Evolutionary conservation across 2,329 filamentous ascomycete species (phyloP).

Genomic region (Tothia fuscella): DNA sequence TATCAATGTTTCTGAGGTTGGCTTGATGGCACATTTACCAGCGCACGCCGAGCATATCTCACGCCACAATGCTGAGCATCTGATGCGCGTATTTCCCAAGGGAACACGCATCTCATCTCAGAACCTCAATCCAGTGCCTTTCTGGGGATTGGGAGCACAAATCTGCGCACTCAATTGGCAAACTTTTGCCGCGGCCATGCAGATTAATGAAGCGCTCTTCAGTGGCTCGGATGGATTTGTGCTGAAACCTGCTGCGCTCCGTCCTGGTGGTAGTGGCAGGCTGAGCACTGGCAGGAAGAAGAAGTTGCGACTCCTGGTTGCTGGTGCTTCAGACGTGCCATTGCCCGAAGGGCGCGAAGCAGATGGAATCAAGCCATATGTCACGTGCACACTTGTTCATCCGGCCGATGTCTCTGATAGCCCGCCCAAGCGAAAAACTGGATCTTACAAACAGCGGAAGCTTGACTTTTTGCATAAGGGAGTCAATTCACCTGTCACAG

Average conservation of each 20-base stretch:
- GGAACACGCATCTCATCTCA: conserved; percentile 71
- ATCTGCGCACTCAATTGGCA: conserved; percentile 94
- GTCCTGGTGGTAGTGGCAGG: conserved; percentile 43
- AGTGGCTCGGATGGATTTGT: conserved; percentile 70
- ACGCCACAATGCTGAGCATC: conserved; percentile 63
- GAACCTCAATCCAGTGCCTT: conserved; percentile 72
- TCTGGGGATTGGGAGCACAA: conserved; percentile 82
- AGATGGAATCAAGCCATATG: conserved; percentile 48
- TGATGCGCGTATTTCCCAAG: conserved; percentile 84
- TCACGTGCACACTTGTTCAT: conserved; percentile 53
- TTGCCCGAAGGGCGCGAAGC: conserved; percentile 38
- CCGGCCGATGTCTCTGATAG: conserved; percentile 38
- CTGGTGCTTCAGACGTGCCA: conserved; percentile 50
- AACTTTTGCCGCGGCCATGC: conserved; percentile 80
- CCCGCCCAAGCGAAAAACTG: conserved; percentile 50
- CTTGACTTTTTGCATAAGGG: conserved; percentile 45
- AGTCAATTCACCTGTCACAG: conserved; percentile 46
- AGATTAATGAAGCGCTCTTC: conserved; percentile 93
- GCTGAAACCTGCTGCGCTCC: conserved; percentile 73
- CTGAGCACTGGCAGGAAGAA: conserved; percentile 34
- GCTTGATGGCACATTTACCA: conserved; percentile 41
- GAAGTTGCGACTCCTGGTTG: conserved; percentile 46
- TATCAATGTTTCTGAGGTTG: conserved; percentile 57
- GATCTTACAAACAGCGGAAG: conserved; percentile 47
- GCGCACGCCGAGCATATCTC: conserved; percentile 37